Percentiles rank a stretch among this genome's conserved stretches.
These are phyloP conservation scores for Annulohypoxylon truncatum DNA, from an alignment of 2,329 filamentous ascomycete species.

Conservation along the genomic window DNA sequence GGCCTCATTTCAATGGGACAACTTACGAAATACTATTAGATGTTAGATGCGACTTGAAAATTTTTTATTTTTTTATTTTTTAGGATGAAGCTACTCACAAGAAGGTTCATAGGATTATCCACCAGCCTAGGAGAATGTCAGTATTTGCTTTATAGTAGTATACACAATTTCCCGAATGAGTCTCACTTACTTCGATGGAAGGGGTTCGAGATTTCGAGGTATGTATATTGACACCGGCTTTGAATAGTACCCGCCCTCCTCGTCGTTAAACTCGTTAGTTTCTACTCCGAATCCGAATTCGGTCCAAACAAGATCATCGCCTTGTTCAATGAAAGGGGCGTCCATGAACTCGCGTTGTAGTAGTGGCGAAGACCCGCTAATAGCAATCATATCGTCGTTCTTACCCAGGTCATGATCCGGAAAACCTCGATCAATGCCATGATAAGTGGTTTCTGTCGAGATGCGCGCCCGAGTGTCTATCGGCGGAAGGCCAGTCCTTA, in stretches of 20 bases:
- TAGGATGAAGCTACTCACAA: slow-evolving; percentile 55
- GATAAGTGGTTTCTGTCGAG: slow-evolving; percentile 60
- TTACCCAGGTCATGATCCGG: slow-evolving; percentile 75
- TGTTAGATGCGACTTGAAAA: slow-evolving; percentile 38
- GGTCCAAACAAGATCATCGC: slow-evolving; percentile 51
- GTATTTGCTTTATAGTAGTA: not conserved
- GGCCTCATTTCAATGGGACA: not conserved
- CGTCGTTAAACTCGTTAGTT: slow-evolving; percentile 64
- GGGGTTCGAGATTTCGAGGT: slow-evolving; percentile 59
- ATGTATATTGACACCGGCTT: slow-evolving; percentile 73
- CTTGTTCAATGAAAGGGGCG: slow-evolving; percentile 48
- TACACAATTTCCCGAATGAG: not conserved
- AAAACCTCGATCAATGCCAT: slow-evolving; percentile 78
- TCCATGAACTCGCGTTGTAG: slow-evolving; percentile 46
- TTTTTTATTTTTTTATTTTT: too few species aligned
- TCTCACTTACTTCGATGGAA: slow-evolving; percentile 56
- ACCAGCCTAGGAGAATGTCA: slow-evolving; percentile 62
- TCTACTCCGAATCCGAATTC: slow-evolving; percentile 62
- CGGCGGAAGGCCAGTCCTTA: slow-evolving; percentile 42
- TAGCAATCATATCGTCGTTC: slow-evolving; percentile 77
- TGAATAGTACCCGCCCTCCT: slow-evolving; percentile 75
- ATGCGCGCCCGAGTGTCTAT: slow-evolving; percentile 42
- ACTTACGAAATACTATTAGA: slow-evolving; percentile 61
- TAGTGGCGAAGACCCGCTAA: slow-evolving; percentile 58
- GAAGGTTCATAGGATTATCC: slow-evolving; percentile 83